Conservation (phyloP, 1,139 yeast species). For the Kluyveromyces marxianus region DNA sequence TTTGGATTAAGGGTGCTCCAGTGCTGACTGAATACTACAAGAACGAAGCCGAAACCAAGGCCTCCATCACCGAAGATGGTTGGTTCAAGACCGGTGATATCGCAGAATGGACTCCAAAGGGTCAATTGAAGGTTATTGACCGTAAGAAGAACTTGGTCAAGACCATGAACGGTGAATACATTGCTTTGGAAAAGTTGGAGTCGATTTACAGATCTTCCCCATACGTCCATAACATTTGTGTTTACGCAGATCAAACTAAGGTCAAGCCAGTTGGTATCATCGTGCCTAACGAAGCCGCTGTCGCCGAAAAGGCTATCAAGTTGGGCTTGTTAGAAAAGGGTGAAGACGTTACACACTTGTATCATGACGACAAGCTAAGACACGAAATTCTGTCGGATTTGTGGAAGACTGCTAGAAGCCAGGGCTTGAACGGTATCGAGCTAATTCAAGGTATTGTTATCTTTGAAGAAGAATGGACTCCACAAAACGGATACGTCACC, state of each 20-base stretch:
- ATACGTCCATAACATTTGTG: conserved; percentile 74
- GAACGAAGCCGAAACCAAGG: conserved; percentile 74
- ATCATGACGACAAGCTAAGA: conserved; percentile 51
- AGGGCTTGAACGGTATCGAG: conserved; percentile 83
- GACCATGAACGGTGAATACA: conserved; percentile 94
- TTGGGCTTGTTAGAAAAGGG: conserved; percentile 42
- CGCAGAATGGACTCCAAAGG: conserved; percentile 83
- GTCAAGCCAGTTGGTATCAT: conserved; percentile 91
- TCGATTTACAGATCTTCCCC: conserved; percentile 76
- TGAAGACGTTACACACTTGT: conserved; percentile 45
- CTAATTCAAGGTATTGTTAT: conserved; percentile 71
- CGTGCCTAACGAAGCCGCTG: conserved; percentile 65
- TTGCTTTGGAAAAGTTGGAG: conserved; percentile 92
- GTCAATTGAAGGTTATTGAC: conserved; percentile 79
- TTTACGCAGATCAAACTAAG: conserved; percentile 79
- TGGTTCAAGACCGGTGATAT: conserved; percentile 98
- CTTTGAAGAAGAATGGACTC: conserved; percentile 94
- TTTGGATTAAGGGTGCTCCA: conserved; percentile 68
- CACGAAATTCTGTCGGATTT: conserved; percentile 52
- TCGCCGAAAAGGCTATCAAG: conserved; percentile 53
- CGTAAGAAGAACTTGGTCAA: conserved; percentile 95
- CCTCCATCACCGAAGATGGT: conserved; percentile 62
- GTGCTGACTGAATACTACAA: conserved; percentile 73
- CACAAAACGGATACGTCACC: conserved; percentile 88
- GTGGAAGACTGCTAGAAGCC: conserved; percentile 66